Percentiles rank a stretch among this genome's conserved stretches.
These are phyloP conservation scores for Miscanthus lutarioriparius DNA, from an alignment of 176 grass and related monocot genomes.

Conservation along the genomic window DNA sequence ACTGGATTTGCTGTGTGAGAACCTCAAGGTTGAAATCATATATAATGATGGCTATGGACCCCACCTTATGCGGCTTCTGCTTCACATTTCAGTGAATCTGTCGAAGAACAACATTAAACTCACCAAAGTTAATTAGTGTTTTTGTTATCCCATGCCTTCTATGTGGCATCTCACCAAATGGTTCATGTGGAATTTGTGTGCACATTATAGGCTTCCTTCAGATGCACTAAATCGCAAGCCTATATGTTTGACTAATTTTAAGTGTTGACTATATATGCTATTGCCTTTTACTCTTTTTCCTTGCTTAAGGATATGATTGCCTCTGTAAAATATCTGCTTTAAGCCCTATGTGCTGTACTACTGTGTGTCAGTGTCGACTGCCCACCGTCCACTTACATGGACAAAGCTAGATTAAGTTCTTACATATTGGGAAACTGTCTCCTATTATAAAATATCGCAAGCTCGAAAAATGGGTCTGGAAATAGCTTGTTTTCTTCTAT, in stretches of 20 bases:
- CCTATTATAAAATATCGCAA: background rate
- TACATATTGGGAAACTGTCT: too few relatives aligned
- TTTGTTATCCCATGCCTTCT: background rate
- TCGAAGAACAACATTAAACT: background rate
- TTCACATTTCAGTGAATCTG: background rate
- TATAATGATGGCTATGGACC: background rate
- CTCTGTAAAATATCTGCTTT: background rate
- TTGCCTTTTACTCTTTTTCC: background rate
- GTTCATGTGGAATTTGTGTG: background rate
- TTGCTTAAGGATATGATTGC: background rate
- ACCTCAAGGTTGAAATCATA: constrained; percentile 11
- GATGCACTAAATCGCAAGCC: background rate
- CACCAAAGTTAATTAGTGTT: background rate
- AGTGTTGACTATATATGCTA: background rate
- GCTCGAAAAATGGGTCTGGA: background rate
- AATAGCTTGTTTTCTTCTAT: background rate
- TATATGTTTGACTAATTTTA: background rate
- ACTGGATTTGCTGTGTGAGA: background rate
- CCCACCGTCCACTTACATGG: background rate
- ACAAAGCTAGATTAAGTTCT: background rate
- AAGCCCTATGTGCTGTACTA: background rate
- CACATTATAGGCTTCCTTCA: background rate
- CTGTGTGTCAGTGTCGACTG: background rate
- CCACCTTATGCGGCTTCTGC: background rate
- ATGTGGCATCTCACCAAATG: background rate